These are phyloP conservation scores for Santalum album DNA, from an alignment of 164 flowering plant species.

Conservation along the genomic window DNA sequence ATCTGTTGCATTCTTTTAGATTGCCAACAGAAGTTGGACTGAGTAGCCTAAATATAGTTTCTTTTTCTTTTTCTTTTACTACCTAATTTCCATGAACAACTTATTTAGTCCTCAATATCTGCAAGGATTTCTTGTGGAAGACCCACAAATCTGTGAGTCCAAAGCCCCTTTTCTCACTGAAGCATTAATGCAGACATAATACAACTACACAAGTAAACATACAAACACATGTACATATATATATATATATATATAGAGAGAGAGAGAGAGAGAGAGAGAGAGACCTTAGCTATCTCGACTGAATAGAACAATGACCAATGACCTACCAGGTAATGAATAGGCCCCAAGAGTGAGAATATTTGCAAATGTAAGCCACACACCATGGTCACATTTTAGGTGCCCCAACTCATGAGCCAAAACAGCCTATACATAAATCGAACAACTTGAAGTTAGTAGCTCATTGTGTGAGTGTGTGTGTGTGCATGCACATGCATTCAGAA, in stretches of 20 bases:
- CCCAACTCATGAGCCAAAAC: slow-evolving; percentile 97
- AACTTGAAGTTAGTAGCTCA: neutral
- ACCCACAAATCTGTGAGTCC: no score
- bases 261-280: neutral
- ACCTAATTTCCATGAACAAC: neutral
- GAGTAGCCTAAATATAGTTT: neutral
- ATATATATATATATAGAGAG: no score
- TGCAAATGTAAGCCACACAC: slow-evolving; percentile 94
- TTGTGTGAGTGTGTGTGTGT: neutral
- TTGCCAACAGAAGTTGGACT: neutral
- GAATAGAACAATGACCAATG: neutral
- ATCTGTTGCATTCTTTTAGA: no score
- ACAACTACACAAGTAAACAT: no score
- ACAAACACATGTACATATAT: no score
- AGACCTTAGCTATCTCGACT: neutral
- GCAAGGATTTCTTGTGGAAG: no score
- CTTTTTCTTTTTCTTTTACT: neutral
- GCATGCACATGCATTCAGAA: neutral
- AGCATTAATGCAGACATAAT: no score
- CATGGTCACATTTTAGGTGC: slow-evolving; percentile 97
- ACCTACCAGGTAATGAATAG: slow-evolving; percentile 77
- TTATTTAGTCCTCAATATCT: neutral
- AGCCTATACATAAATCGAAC: slow-evolving; percentile 40
- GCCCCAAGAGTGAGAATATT: slow-evolving; percentile 91
- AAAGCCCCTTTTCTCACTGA: no score